Base-by-base conservation (phyloP, 306 rosid genomes). In the Neltuma alba region DNA sequence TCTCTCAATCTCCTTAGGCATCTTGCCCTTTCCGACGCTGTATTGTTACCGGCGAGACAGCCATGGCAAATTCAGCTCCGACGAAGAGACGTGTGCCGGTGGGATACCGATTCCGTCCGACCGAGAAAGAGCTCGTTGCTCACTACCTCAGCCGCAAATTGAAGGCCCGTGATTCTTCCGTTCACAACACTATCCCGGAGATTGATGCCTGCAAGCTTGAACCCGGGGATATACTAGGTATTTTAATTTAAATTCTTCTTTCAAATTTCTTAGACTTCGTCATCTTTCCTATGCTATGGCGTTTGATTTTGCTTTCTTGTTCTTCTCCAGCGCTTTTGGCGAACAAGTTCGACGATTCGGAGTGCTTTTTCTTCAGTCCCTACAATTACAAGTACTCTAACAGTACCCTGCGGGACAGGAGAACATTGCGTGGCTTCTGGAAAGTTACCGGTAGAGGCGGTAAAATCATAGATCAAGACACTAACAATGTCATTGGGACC, bases 91-190 rank as follows among this genome's bases (percentile, higher is more conserved):
- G 1, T 37, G 8, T 7, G 55, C 90, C 88, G 10, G 9, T 79
- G 82, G 94, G 94, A 45, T 91, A 15, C 87, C 78, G 95, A 37
- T 91, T 91, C 77, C 76, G 30, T 3, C 97, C 98, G 11, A 88
- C n/a, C 0, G 97, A 90, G 6, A 85, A 82, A 36, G 98, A 93
- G 13, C 50, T 91, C 2, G 3, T 11, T 4, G 47, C 2, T 1
- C 68, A 88, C 41, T 37, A 37, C 41, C 41, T 37, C 41, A 1
- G 9, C 8, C 41, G 1, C 9, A 37, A 37, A 37, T 15, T 83
- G 28, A 63, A n/a, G 1, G 90, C 84, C 12, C 12, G 0, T 13
- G 76, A 86, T 13, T 9, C 47, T 41, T 41, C 41, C 9, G 7
- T 69, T 47, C 45, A 3, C 3, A 3, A 13, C 5, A 28, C 76